Evolutionary conservation across 2,329 filamentous ascomycete species (phyloP).

Genomic region (Calycina marina): DNA sequence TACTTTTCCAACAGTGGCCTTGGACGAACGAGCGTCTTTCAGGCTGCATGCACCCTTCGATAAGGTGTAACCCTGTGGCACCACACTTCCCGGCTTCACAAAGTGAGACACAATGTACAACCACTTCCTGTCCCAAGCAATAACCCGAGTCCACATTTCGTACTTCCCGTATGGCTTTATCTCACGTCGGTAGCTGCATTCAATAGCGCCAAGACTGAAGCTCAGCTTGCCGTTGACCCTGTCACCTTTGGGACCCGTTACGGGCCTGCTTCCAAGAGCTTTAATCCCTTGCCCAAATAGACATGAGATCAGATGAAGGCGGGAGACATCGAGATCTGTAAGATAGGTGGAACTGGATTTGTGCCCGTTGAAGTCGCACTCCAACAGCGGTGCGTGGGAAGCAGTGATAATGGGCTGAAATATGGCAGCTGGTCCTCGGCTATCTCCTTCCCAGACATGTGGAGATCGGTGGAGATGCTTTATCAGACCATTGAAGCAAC

Average conservation of each 20-base stretch:
- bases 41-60: not conserved
- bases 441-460: too few species aligned
- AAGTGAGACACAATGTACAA: slow-evolving; percentile 60
- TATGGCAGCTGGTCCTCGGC: too few species aligned
- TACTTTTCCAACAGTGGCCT: not conserved
- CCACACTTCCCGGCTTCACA: slow-evolving; percentile 41
- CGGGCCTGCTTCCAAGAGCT: slow-evolving; percentile 20
- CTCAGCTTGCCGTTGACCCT: not conserved
- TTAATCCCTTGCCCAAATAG: slow-evolving; percentile 39
- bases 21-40: not conserved
- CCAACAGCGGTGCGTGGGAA: slow-evolving; percentile 34
- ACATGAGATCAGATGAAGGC: slow-evolving; percentile 62
- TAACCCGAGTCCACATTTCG: slow-evolving; percentile 55
- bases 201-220: slow-evolving; percentile 46
- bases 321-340: slow-evolving; percentile 51
- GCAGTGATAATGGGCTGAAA: not conserved
- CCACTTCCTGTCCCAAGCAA: slow-evolving; percentile 70
- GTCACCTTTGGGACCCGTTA: slow-evolving; percentile 24
- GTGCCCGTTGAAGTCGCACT: slow-evolving; percentile 57
- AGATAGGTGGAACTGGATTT: slow-evolving; percentile 58
- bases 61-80: slow-evolving; percentile 29
- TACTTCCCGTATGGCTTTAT: slow-evolving; percentile 52
- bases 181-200: slow-evolving; percentile 56
- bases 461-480: too few species aligned
- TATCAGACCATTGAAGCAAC: too few species aligned